phyloP scores from a whole-genome alignment of 2,329 filamentous ascomycete genomes.

The Colletotrichum zoysiae region DNA sequence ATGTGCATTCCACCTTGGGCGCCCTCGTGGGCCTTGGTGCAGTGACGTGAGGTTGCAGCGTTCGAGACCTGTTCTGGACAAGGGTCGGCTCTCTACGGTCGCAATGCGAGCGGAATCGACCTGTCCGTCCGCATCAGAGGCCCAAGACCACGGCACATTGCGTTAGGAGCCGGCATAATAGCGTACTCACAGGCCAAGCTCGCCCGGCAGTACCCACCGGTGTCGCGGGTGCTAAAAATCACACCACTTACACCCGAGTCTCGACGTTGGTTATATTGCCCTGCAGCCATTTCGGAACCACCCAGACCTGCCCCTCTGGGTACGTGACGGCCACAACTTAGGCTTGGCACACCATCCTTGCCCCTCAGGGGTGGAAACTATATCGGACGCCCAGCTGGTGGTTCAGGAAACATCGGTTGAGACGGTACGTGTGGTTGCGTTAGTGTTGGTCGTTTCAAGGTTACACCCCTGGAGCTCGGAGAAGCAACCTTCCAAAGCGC shows the following conservation, averaged over 20 bases:
- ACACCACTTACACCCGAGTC: slow-evolving; percentile 24
- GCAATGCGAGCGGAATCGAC: slow-evolving; percentile 34
- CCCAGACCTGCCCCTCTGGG: slow-evolving; percentile 22
- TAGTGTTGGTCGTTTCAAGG: slow-evolving; percentile 25
- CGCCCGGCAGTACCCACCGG: neutral
- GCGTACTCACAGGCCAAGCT: neutral
- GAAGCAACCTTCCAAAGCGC: slow-evolving; percentile 14
- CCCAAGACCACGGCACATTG: slow-evolving; percentile 17
- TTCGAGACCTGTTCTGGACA: slow-evolving; percentile 2
- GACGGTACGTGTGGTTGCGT: neutral
- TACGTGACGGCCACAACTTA: neutral
- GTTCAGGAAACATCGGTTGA: slow-evolving; percentile 14
- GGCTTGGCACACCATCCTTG: neutral
- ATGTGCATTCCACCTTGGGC: slow-evolving; percentile 23
- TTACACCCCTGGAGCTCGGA: neutral
- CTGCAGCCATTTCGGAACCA: slow-evolving; percentile 25
- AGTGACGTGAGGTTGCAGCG: slow-evolving; percentile 39
- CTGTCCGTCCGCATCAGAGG: slow-evolving; percentile 34
- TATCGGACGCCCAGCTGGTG: neutral
- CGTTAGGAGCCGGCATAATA: neutral
- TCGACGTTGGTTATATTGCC: slow-evolving; percentile 36
- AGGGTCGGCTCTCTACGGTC: slow-evolving; percentile 9
- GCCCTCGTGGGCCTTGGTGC: slow-evolving; percentile 1
- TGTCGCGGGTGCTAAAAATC: slow-evolving; percentile 27
- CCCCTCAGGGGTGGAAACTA: neutral